phyloP scores from a whole-genome alignment of 495 filamentous ascomycete genomes.

The Filosporella fistucella region DNA sequence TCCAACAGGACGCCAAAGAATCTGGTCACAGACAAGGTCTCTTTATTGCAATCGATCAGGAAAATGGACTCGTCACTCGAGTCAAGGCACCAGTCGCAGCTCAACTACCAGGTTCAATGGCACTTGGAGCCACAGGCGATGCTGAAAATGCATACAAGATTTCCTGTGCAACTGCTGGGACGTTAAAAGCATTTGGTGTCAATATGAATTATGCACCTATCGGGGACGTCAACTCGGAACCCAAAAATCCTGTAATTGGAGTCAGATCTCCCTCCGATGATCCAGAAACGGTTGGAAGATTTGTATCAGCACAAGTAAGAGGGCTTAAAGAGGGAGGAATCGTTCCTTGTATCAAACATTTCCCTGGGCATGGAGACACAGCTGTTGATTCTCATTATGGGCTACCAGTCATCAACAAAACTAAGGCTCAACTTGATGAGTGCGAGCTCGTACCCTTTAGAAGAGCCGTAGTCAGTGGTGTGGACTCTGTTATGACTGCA shows the following conservation, averaged over 20 bases:
- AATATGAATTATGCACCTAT: conserved; percentile 88
- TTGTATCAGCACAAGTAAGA: conserved; percentile 78
- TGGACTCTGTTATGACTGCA: conserved; percentile 89
- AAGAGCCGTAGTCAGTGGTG: conserved; percentile 74
- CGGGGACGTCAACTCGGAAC: conserved; percentile 84
- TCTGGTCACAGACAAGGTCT: conserved; percentile 78
- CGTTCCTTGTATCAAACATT: conserved; percentile 85
- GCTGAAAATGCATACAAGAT: conserved; percentile 71
- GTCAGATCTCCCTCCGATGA: conserved; percentile 81
- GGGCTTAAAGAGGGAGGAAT: conserved; percentile 80
- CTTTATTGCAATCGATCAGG: conserved; percentile 81
- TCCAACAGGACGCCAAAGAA: conserved; percentile 78
- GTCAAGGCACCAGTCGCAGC: conserved; percentile 39
- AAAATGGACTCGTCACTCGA: conserved; percentile 86
- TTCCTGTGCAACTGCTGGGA: conserved; percentile 80
- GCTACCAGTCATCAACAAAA: conserved; percentile 85
- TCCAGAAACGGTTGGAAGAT: conserved; percentile 80
- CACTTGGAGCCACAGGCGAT: conserved; percentile 76
- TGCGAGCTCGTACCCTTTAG: conserved; percentile 82
- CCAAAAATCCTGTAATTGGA: conserved; percentile 79
- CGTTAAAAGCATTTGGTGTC: conserved; percentile 76
- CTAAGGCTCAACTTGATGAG: conserved; percentile 72
- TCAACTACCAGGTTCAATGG: conserved; percentile 76
- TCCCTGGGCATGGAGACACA: conserved; percentile 87
- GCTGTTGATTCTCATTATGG: conserved; percentile 80